Evolutionary conservation across 345 rosid species (phyloP).

Genomic region (Alliaria petiolata): DNA sequence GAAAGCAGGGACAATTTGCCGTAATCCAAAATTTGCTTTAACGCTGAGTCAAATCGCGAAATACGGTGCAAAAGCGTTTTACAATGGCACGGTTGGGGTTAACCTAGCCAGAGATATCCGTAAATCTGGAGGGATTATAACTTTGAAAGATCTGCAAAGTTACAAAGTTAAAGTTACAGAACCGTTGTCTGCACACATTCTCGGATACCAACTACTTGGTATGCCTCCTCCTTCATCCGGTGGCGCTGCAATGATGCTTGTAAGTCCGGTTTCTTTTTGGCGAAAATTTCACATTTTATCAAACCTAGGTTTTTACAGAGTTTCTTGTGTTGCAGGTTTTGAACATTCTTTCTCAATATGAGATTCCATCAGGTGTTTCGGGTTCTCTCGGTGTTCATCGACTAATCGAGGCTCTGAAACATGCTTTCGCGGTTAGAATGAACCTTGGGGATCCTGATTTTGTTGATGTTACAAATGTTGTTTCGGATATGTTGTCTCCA

Average conservation of each 20-base stretch:
- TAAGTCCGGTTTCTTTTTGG: background rate
- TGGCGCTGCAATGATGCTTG: constrained; percentile 51
- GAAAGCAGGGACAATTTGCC: constrained; percentile 36
- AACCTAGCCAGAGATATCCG: constrained; percentile 42
- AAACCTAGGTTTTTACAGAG: background rate
- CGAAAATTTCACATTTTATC: background rate
- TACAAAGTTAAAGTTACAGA: constrained; percentile 42
- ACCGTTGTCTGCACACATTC: constrained; percentile 38
- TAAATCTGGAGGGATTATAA: constrained; percentile 52
- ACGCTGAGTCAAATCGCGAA: constrained; percentile 35
- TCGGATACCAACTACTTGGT: constrained; percentile 42
- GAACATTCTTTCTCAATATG: constrained; percentile 53
- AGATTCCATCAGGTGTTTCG: constrained; percentile 35
- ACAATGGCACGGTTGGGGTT: constrained; percentile 49
- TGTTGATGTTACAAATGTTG: constrained; percentile 31
- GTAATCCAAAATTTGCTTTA: constrained; percentile 41
- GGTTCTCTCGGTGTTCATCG: constrained; percentile 52
- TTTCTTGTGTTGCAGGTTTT: constrained; percentile 38
- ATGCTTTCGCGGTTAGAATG: constrained; percentile 62
- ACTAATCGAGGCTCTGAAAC: constrained; percentile 56
- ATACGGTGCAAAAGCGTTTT: constrained; percentile 40
- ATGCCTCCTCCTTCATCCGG: constrained; percentile 75
- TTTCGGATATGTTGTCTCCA: constrained; percentile 60
- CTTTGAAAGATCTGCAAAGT: constrained; percentile 42
- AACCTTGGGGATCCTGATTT: constrained; percentile 69